Conservation (phyloP, 805 yeast genomes). For the Ogataea allantospora region DNA sequence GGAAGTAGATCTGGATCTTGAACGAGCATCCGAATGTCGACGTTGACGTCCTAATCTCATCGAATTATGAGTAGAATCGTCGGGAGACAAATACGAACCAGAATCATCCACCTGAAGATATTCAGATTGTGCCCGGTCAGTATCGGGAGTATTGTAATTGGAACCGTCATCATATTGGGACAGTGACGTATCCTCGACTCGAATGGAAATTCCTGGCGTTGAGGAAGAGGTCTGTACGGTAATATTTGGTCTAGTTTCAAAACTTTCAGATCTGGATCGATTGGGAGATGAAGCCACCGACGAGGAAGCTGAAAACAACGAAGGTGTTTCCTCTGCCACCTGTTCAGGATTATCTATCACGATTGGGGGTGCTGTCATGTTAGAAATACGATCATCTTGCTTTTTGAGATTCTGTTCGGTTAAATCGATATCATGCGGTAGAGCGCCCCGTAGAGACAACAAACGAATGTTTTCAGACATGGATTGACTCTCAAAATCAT, state of each 20-base stretch:
- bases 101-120: constrained; percentile 8
- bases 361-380: constrained; percentile 18
- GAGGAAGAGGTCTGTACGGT: constrained; percentile 26
- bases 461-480: constrained; percentile 21
- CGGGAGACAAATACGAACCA: constrained; percentile 25
- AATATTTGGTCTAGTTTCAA: constrained; percentile 20
- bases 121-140: background rate
- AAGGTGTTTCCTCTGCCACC: constrained; percentile 48
- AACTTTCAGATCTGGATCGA: constrained; percentile 34
- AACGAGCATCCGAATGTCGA: constrained; percentile 29
- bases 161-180: background rate
- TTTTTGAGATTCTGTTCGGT: constrained; percentile 26
- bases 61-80: constrained; percentile 29
- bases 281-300: constrained; percentile 37
- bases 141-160: constrained; percentile 9
- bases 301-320: constrained; percentile 52
- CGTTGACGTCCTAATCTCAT: constrained; percentile 43
- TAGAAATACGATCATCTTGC: constrained; percentile 11
- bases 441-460: constrained; percentile 14
- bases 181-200: constrained; percentile 4
- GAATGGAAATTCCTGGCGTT: constrained; percentile 6
- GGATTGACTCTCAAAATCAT: constrained; percentile 15
- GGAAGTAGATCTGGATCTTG: constrained; percentile 32
- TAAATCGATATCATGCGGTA: constrained; percentile 10
- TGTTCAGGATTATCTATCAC: constrained; percentile 39